These are phyloP conservation scores for Moesziomyces sp. DNA, from an alignment of 1,284 basidiomycete genomes.

Conservation along the genomic window DNA sequence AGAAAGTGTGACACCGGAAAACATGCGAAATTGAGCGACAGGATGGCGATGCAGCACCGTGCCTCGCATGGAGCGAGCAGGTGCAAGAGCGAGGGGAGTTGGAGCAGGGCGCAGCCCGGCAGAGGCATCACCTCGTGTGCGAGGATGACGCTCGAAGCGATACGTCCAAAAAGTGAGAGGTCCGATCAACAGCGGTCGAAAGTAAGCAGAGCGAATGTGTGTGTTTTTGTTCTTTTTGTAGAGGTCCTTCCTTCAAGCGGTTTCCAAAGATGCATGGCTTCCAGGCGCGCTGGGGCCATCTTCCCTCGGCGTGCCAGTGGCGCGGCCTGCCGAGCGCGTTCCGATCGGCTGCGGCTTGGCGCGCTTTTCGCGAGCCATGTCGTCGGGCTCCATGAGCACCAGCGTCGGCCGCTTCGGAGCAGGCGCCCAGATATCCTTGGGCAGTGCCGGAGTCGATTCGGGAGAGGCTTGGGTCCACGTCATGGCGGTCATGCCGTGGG, in stretches of 20 bases:
- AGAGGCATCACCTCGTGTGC: neutral
- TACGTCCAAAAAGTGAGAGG: neutral
- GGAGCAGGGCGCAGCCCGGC: neutral
- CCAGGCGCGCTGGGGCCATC: slow-evolving; percentile 3
- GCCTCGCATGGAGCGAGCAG: too few species aligned
- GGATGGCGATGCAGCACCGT: too few species aligned
- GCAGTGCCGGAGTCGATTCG: slow-evolving; percentile 1
- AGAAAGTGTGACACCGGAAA: too few species aligned
- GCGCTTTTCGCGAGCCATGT: slow-evolving; percentile 25
- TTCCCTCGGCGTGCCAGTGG: neutral
- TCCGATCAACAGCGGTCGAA: slow-evolving; percentile 2
- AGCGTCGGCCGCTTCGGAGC: slow-evolving; percentile 27
- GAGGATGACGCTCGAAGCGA: too few species aligned
- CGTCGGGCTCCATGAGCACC: slow-evolving; percentile 30
- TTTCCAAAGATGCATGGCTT: slow-evolving; percentile 21
- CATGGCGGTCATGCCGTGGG: neutral
- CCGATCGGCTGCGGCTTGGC: slow-evolving; percentile 42
- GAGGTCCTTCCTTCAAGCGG: slow-evolving; percentile 23
- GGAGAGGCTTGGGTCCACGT: slow-evolving; percentile 5
- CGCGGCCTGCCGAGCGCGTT: slow-evolving; percentile 9
- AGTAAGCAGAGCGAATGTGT: slow-evolving; percentile 22
- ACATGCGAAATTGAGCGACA: too few species aligned
- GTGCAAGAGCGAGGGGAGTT: neutral
- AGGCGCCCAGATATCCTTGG: slow-evolving; percentile 41
- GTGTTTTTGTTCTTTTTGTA: neutral